These are phyloP conservation scores for Ulota crispa DNA, from an alignment of 225 moss, liverwort and hornwort species.

Conservation along the genomic window DNA sequence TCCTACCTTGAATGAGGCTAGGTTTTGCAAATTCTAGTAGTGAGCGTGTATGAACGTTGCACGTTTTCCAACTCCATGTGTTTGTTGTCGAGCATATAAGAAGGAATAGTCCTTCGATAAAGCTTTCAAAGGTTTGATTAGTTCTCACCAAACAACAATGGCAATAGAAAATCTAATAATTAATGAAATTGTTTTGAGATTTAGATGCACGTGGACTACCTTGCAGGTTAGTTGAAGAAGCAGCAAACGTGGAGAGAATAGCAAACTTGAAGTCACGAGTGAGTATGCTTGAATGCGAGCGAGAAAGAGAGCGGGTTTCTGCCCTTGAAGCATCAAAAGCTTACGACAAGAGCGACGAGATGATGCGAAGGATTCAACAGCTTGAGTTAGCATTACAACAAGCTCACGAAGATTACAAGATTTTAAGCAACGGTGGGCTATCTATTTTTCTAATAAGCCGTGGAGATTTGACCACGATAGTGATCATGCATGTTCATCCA, in stretches of 20 bases:
- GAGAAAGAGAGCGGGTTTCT: conserved; percentile 24
- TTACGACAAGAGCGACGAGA: conserved; percentile 35
- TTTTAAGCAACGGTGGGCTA: conserved; percentile 35
- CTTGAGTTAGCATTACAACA: conserved; percentile 48
- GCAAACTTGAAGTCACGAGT: conserved; percentile 35
- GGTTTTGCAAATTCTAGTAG: neutral
- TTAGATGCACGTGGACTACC: neutral
- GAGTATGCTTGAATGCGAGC: conserved; percentile 40
- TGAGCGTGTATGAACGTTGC: no score
- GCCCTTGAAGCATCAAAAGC: conserved; percentile 32
- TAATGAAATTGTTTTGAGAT: neutral
- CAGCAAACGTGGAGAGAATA: conserved; percentile 31
- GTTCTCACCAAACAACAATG: no score
- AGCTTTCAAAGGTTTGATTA: no score
- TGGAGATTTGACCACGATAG: neutral
- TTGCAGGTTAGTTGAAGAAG: conserved; percentile 38
- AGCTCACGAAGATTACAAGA: conserved; percentile 51
- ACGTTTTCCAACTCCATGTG: neutral
- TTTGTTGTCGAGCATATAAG: neutral
- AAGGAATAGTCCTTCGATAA: neutral
- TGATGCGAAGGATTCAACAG: conserved; percentile 47
- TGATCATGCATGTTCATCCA: neutral
- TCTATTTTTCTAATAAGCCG: neutral
- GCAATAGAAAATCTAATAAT: no score
- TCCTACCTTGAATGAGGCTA: no score